Evolutionary conservation across 805 yeast genomes (phyloP).

Genomic region (Isabelozyma heimii): DNA sequence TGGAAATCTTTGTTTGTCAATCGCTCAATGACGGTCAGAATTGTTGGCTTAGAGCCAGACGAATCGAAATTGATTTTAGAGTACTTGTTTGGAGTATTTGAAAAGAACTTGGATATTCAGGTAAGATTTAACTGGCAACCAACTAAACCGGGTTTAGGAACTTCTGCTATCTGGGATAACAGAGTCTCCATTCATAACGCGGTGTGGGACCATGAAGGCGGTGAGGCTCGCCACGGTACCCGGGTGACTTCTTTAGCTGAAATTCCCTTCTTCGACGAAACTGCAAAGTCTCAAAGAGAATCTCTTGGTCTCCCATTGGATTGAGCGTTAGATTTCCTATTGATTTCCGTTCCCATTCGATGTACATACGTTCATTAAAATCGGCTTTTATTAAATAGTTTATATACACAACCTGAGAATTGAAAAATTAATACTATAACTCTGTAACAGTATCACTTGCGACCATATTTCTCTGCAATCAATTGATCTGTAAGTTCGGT

Average conservation of each 20-base stretch:
- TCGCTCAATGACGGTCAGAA: constrained; percentile 48
- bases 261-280: constrained; percentile 48
- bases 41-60: constrained; percentile 50
- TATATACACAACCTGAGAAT: not conserved
- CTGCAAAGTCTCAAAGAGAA: constrained; percentile 52
- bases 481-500: constrained; percentile 24
- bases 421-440: too few species aligned
- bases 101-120: constrained; percentile 54
- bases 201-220: constrained; percentile 48
- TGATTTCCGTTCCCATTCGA: too few species aligned
- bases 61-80: constrained; percentile 50
- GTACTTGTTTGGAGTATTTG: constrained; percentile 45
- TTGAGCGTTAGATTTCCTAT: not conserved
- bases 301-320: constrained; percentile 39
- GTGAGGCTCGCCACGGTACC: constrained; percentile 49
- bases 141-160: constrained; percentile 39
- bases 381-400: not conserved
- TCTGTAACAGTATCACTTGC: not conserved
- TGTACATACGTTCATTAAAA: not conserved
- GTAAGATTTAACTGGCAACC: constrained; percentile 53
- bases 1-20: constrained; percentile 58
- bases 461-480: not conserved
- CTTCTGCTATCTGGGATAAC: constrained; percentile 62
- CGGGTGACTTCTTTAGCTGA: constrained; percentile 53
- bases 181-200: constrained; percentile 54